phyloP scores from a whole-genome alignment of 352 stramenopile genomes.

The Halophytophthora batemanensis region DNA sequence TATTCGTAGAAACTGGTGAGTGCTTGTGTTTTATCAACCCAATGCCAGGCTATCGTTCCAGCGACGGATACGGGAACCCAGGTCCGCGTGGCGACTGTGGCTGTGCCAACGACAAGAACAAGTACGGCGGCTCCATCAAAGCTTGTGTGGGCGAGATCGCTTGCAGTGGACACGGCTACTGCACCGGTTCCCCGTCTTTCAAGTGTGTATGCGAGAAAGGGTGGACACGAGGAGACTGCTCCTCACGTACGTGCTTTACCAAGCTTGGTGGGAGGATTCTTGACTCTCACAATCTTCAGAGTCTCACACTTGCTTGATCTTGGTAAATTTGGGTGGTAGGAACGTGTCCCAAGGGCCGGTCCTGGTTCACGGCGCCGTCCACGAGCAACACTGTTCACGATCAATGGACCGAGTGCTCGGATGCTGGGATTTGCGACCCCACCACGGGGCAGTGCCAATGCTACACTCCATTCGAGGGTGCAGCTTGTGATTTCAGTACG shows the following conservation, averaged over 20 bases:
- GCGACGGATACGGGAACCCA: conserved; percentile 81
- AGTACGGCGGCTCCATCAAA: conserved; percentile 61
- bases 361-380: conserved; percentile 56
- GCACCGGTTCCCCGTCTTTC: conserved; percentile 48
- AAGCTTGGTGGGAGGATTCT: too few species aligned
- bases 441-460: conserved; percentile 57
- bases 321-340: conserved; percentile 25
- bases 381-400: conserved; percentile 47
- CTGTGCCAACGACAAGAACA: conserved; percentile 75
- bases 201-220: conserved; percentile 58
- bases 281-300: not conserved
- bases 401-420: conserved; percentile 53
- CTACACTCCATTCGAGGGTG: conserved; percentile 52
- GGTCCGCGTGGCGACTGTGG: conserved; percentile 91
- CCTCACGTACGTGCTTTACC: conserved; percentile 46
- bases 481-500: conserved; percentile 56
- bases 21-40: conserved; percentile 57
- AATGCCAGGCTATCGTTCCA: conserved; percentile 82
- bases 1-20: conserved; percentile 31
- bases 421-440: conserved; percentile 55
- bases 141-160: conserved; percentile 58
- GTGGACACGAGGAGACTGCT: conserved; percentile 67
- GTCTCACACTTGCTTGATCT: conserved; percentile 2
- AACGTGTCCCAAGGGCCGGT: conserved; percentile 52
- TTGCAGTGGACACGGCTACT: conserved; percentile 77